Conservation (phyloP, 1,139 yeast species). For the Blastobotrys malaysiensis region DNA sequence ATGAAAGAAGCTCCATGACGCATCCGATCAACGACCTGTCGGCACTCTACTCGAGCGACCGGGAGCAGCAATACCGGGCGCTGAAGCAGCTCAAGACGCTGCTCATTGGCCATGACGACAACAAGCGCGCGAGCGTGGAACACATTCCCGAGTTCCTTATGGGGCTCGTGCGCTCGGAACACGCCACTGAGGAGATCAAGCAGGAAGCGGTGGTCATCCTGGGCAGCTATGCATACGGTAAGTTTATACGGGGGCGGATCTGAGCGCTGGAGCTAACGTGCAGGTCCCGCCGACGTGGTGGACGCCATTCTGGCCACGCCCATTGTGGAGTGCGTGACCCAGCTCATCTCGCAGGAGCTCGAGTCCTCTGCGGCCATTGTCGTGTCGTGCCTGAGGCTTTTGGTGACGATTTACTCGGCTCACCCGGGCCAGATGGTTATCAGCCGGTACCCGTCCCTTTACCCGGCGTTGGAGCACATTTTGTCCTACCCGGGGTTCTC, state of each 20-base stretch:
- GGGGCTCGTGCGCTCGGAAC: conserved; percentile 9
- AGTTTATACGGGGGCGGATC: background rate
- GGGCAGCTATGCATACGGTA: conserved; percentile 32
- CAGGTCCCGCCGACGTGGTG: background rate
- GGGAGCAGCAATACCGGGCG: conserved; percentile 14
- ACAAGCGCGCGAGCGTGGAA: conserved; percentile 26
- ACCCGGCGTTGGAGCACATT: background rate
- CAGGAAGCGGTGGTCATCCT: conserved; percentile 30
- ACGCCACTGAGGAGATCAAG: conserved; percentile 18
- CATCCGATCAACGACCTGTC: background rate
- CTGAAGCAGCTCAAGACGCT: conserved; percentile 29
- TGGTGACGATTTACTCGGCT: conserved; percentile 22
- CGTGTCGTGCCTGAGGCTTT: conserved; percentile 22
- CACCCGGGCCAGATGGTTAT: background rate
- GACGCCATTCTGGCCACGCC: background rate
- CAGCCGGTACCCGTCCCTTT: background rate
- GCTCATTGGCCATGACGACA: conserved; percentile 34
- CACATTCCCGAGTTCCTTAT: conserved; percentile 25
- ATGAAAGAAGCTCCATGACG: background rate
- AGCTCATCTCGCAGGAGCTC: background rate
- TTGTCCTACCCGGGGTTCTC: conserved; percentile 11
- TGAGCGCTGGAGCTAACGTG: background rate
- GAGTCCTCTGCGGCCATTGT: conserved; percentile 15
- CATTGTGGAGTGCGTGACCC: background rate
- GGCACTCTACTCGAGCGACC: background rate